Conservation (phyloP, 169 alveolate species). For the Eimeria zaria region DNA sequence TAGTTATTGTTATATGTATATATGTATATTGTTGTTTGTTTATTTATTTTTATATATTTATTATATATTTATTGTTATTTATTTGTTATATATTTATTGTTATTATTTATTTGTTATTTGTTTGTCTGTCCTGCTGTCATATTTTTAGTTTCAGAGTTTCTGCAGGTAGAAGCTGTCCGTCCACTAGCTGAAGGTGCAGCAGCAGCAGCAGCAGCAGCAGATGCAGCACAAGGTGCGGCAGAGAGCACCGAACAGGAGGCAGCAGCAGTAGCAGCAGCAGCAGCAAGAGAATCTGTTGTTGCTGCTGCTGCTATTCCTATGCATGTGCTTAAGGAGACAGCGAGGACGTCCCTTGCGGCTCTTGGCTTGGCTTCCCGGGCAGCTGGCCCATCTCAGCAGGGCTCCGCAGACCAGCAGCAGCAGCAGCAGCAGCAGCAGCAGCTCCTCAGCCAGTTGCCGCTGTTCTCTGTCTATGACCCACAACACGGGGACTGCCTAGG, state of each 20-base stretch:
- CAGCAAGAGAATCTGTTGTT: too few species aligned
- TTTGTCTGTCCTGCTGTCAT: not conserved
- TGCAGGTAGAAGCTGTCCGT: conserved; percentile 25
- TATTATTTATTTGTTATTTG: not conserved
- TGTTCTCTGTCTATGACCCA: conserved; percentile 17
- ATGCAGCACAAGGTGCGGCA: not conserved
- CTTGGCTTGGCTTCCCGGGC: conserved; percentile 49
- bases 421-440: conserved; percentile 36
- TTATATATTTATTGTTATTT: not conserved
- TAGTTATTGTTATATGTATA: too few species aligned
- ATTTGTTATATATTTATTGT: not conserved
- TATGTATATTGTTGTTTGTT: not conserved
- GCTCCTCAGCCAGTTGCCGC: conserved; percentile 24
- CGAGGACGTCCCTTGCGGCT: conserved; percentile 47
- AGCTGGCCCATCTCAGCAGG: conserved; percentile 12
- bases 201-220: conserved; percentile 7
- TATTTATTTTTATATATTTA: too few species aligned
- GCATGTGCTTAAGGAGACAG: conserved; percentile 2
- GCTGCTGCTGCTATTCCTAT: conserved; percentile 40
- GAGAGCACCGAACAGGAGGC: not conserved
- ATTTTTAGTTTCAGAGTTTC: conserved; percentile 27
- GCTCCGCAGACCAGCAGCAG: not conserved
- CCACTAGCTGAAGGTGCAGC: not conserved
- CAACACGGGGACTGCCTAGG: conserved; percentile 65
- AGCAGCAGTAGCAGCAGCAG: not conserved